Evolutionary conservation across 169 alveolate genomes (phyloP).

Genomic region (Cardiosporidium cionae): DNA sequence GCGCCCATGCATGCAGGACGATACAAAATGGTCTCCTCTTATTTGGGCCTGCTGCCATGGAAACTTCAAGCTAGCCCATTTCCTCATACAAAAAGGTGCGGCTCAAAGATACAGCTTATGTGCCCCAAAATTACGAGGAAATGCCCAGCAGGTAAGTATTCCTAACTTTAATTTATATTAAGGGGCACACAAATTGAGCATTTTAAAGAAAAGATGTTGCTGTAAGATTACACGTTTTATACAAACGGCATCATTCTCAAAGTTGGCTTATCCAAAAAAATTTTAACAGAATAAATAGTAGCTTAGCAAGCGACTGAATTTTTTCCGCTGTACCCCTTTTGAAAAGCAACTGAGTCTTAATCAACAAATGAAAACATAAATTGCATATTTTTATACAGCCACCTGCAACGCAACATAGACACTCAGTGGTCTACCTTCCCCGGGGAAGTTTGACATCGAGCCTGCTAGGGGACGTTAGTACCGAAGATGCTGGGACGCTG

Average conservation of each 20-base stretch:
- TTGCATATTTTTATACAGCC: no score
- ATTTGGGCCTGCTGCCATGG: constrained; percentile 13
- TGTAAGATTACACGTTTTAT: background rate
- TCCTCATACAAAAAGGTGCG: constrained; percentile 6
- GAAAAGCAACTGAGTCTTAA: no score
- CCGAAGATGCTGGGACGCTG: no score
- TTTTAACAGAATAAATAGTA: no score
- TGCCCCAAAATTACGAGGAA: background rate
- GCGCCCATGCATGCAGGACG: constrained; percentile 4
- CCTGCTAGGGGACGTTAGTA: no score
- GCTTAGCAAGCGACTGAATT: no score
- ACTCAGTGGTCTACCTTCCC: no score
- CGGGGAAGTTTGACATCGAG: no score
- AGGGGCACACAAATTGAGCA: background rate
- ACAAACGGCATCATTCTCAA: background rate
- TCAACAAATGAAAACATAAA: no score
- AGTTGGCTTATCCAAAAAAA: no score
- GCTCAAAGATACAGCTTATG: background rate
- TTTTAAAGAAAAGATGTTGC: background rate
- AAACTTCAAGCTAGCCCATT: background rate
- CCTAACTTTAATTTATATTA: background rate
- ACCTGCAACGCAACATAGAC: no score
- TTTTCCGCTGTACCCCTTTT: no score
- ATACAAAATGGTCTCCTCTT: constrained; percentile 14
- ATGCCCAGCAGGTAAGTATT: background rate